Evolutionary conservation across 345 rosid species (phyloP), one percentile per base, ranked within the genome.

Genomic region (Hypericum androsaemum): DNA sequence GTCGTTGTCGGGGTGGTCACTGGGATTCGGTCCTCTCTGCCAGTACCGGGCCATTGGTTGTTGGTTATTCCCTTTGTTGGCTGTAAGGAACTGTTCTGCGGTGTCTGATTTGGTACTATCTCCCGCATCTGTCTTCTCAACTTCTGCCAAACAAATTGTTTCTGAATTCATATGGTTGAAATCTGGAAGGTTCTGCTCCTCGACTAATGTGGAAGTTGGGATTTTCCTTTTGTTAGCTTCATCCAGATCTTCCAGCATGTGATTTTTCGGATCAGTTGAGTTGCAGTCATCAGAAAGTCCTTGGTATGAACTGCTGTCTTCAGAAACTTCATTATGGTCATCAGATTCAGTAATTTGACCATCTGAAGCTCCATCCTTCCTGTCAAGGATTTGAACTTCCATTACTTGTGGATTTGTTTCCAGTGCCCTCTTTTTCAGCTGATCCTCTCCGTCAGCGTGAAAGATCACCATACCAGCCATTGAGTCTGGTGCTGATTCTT

Each of bases 41-140:
- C 53, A 39, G 64, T 37, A 70, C 28, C 47, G 53, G 55, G 53
- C 52, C n/a, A 13, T 50, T 0, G 52, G 44, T 36, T 53, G 36
- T 12, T 35, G n/a, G 36, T 39, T 36, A 51, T 46, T 58, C 13
- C 57, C 52, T 22, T 58, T 37, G 10, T 7, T 38, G 37, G 63
- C 62, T 42, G 59, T 6, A 10, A 7, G 43, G 56, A 50, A 8
- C 37, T 58, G 38, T 60, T 57, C 73, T 40, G 45, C 57, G 13
- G 45, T 22, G 50, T 49, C 75, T 41, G 51, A 44, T 43, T 64
- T 9, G 7, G 49, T 37, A 59, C 50, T 46, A 5, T 50, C 66
- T 67, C 55, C 44, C 12, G 17, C 63, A 58, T 79, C 75, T 56
- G 1, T 55, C 40, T 9, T 57, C 40, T 64, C 78, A 7, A 9